phyloP scores from a whole-genome alignment of 2,329 filamentous ascomycete species.

The Bipolaris oryzae region DNA sequence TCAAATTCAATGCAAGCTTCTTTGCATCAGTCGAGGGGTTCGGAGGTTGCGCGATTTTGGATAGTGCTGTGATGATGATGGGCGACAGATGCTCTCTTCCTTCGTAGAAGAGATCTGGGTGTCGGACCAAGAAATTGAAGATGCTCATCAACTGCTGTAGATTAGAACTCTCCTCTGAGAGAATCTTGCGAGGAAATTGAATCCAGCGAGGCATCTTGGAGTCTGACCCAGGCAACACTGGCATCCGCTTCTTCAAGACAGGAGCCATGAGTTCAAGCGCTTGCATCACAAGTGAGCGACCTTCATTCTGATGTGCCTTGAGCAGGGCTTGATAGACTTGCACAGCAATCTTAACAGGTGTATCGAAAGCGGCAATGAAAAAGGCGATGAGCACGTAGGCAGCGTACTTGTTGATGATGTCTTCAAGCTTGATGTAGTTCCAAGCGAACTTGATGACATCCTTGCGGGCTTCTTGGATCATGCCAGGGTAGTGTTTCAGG shows the following conservation, averaged over 20 bases:
- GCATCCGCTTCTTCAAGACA: conserved; percentile 82
- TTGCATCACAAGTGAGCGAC: conserved; percentile 87
- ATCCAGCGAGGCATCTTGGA: conserved; percentile 86
- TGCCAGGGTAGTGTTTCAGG: conserved; percentile 89
- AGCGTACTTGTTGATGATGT: conserved; percentile 98
- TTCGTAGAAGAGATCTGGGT: conserved; percentile 93
- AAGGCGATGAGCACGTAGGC: conserved; percentile 97
- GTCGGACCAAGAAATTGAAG: conserved; percentile 93
- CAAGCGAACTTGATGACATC: conserved; percentile 99
- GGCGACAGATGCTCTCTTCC: conserved; percentile 88
- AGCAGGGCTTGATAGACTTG: conserved; percentile 93
- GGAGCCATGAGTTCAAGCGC: conserved; percentile 95
- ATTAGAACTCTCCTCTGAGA: conserved; percentile 94
- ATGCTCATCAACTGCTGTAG: conserved; percentile 95
- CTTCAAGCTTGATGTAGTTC: conserved; percentile 95
- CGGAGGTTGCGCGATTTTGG: conserved; percentile 83
- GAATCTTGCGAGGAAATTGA: conserved; percentile 83
- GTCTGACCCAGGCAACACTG: conserved; percentile 59
- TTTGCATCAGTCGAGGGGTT: conserved; percentile 90
- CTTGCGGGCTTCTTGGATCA: conserved; percentile 89
- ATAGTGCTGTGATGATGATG: conserved; percentile 84
- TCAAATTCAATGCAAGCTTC: conserved; percentile 87
- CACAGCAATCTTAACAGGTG: conserved; percentile 90
- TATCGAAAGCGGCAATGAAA: conserved; percentile 97
- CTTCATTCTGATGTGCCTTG: conserved; percentile 93